Percentiles rank a stretch among this genome's conserved stretches.
Evolutionary conservation across 1,139 yeast genomes (phyloP).

Genomic region (Geotrichum europaeum): DNA sequence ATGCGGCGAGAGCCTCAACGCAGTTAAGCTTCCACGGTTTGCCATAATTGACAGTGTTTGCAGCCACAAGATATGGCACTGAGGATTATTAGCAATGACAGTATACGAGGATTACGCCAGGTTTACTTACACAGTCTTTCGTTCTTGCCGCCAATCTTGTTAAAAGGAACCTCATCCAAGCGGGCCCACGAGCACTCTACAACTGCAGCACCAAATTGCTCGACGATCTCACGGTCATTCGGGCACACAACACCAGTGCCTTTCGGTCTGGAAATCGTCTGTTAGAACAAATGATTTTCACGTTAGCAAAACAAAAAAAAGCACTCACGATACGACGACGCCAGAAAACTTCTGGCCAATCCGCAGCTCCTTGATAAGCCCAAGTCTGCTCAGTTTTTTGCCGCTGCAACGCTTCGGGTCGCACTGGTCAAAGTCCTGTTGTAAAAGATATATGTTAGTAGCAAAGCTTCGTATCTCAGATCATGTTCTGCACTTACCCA

Average conservation of each 20-base stretch:
- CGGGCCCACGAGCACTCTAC: constrained; percentile 99
- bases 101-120: not conserved
- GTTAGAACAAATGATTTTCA: not conserved
- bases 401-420: constrained; percentile 98
- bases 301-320: not conserved
- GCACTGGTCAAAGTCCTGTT: constrained; percentile 86
- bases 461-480: not conserved
- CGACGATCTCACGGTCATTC: constrained; percentile 71
- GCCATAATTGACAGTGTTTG: constrained; percentile 95
- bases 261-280: constrained; percentile 50
- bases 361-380: constrained; percentile 68
- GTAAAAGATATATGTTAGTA: not conserved
- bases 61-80: constrained; percentile 89
- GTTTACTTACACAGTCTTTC: constrained; percentile 49
- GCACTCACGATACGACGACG: constrained; percentile 59
- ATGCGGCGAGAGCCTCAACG: constrained; percentile 96
- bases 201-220: constrained; percentile 82
- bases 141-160: constrained; percentile 83
- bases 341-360: constrained; percentile 93
- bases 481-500: constrained; percentile 31
- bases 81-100: not conserved
- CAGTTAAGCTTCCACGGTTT: constrained; percentile 94
- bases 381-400: constrained; percentile 83
- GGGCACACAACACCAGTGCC: constrained; percentile 92
- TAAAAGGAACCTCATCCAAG: constrained; percentile 88